These are phyloP conservation scores for Pholiota adiposa DNA, from an alignment of 1,284 basidiomycete species.

Conservation along the genomic window DNA sequence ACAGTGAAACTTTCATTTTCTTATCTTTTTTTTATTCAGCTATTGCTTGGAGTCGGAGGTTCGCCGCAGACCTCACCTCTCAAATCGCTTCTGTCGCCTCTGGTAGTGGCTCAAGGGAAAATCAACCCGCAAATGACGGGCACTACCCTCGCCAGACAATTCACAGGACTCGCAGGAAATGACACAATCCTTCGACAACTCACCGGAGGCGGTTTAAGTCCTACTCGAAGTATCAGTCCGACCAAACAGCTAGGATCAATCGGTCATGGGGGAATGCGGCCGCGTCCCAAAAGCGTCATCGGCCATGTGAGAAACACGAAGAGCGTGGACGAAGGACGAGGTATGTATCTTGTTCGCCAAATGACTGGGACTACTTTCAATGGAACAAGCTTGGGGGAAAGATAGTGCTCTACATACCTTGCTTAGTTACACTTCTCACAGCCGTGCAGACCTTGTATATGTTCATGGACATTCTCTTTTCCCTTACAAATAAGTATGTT, in stretches of 20 bases:
- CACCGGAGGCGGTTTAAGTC: slow-evolving; percentile 68
- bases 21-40: slow-evolving; percentile 43
- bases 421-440: slow-evolving; percentile 10
- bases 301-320: slow-evolving; percentile 55
- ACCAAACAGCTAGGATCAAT: slow-evolving; percentile 54
- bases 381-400: slow-evolving; percentile 24
- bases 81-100: slow-evolving; percentile 47
- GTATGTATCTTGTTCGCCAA: slow-evolving; percentile 70
- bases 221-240: slow-evolving; percentile 61
- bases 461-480: too few relatives aligned
- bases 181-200: slow-evolving; percentile 58
- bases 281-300: slow-evolving; percentile 67
- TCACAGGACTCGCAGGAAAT: slow-evolving; percentile 63
- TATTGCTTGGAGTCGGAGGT: slow-evolving; percentile 56
- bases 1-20: too few relatives aligned
- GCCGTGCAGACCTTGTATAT: too few relatives aligned
- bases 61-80: slow-evolving; percentile 54
- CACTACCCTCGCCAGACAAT: slow-evolving; percentile 72
- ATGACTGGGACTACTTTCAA: slow-evolving; percentile 60
- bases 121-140: slow-evolving; percentile 64
- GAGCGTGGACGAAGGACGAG: slow-evolving; percentile 64
- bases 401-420: neutral
- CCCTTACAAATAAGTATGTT: too few relatives aligned
- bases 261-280: slow-evolving; percentile 31
- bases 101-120: slow-evolving; percentile 47